phyloP scores from a whole-genome alignment of 176 grass and related monocot species.

The Phragmites australis region DNA sequence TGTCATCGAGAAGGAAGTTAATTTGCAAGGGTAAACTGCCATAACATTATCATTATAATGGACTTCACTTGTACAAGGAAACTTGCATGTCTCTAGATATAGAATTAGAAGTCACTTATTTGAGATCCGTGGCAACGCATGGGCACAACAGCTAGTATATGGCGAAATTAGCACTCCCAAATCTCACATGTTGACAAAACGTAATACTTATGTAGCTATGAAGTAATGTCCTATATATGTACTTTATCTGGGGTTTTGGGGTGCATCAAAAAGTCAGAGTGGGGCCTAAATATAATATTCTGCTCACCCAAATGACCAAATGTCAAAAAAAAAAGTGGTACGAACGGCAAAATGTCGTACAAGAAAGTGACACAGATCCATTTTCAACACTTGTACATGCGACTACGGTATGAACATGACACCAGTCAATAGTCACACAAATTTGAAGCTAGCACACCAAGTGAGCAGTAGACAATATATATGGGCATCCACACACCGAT shows the following conservation, averaged over 20 bases:
- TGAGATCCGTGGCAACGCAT: too few relatives aligned
- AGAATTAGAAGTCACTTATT: too few relatives aligned
- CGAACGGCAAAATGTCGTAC: neutral
- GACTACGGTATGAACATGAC: constrained; percentile 11
- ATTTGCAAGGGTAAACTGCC: too few relatives aligned
- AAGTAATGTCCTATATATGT: neutral
- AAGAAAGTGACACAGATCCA: neutral
- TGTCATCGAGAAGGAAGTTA: too few relatives aligned
- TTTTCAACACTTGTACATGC: neutral
- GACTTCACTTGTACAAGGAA: too few relatives aligned
- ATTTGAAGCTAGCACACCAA: neutral
- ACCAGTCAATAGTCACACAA: too few relatives aligned
- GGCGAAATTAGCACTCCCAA: too few relatives aligned
- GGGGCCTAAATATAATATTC: neutral
- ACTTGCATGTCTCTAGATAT: too few relatives aligned
- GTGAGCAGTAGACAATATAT: neutral
- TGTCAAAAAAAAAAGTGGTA: neutral
- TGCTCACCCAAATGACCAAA: neutral
- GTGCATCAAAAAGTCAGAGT: neutral
- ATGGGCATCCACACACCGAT: neutral
- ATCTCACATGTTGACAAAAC: neutral
- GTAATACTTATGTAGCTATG: too few relatives aligned
- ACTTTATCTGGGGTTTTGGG: neutral
- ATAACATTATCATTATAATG: too few relatives aligned
- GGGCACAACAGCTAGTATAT: too few relatives aligned